phyloP scores from a whole-genome alignment of 2,329 filamentous ascomycete species.

The Fusarium continuum region DNA sequence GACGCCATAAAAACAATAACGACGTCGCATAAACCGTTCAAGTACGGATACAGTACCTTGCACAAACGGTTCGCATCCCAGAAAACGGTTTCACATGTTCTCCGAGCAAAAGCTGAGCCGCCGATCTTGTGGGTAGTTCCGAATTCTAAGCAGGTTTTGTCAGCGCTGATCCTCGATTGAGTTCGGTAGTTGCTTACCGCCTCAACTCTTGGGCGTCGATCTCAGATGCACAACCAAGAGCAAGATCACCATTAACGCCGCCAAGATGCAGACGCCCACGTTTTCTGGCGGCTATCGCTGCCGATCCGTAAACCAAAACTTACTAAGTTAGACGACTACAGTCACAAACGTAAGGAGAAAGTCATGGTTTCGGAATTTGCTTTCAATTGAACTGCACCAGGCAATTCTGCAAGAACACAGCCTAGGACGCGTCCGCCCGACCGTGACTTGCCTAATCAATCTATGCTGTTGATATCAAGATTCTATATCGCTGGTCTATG shows the following conservation, averaged over 20 bases:
- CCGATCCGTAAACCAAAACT: no score
- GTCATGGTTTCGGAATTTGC: conserved; percentile 19
- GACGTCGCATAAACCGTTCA: background rate
- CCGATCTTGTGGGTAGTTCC: background rate
- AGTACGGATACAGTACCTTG: background rate
- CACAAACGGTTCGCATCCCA: background rate
- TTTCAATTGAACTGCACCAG: conserved; percentile 37
- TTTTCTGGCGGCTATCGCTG: background rate
- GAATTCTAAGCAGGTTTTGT: background rate
- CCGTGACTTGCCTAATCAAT: conserved; percentile 10
- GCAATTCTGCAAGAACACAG: conserved; percentile 24
- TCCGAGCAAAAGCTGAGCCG: background rate
- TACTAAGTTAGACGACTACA: no score
- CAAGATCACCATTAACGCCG: background rate
- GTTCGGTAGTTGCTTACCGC: conserved; percentile 8
- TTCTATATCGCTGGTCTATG: conserved; percentile 39
- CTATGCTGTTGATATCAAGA: conserved; percentile 39
- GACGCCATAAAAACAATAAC: background rate
- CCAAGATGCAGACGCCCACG: background rate
- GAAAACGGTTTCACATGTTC: conserved; percentile 1
- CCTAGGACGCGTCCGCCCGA: background rate
- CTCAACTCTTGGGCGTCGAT: background rate
- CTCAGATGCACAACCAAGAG: background rate
- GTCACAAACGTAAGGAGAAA: rapidly evolving
- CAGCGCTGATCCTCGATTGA: background rate